Evolutionary conservation across 257 asterid species (phyloP), one percentile per base, ranked within the genome.

Genomic region (Perilla frutescens): DNA sequence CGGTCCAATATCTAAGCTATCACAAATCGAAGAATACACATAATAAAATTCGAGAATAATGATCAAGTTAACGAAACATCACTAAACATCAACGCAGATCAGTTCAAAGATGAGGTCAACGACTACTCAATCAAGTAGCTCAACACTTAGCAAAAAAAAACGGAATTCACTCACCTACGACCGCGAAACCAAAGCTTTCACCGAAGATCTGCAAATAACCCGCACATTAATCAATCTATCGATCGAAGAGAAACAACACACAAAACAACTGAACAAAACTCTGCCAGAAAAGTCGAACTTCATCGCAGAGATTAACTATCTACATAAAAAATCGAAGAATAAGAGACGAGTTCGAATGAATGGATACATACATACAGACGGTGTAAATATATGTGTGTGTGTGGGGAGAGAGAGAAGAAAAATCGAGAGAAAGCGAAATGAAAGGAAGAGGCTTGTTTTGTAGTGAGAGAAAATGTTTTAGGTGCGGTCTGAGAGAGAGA

Each of bases 401-500:
- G 53, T 34, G 49, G 54, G 49, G 54, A 61, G 7, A 53, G 49
- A 15, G 71, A 58, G 51, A 32, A 76, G 78, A 67, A 66, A 68
- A 72, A 64, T 65, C 71, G 84, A 68, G 85, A 83, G 79, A 82
- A 66, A 81, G 73, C 84, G 88, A 57, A 75, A 65, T 6, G 71
- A 54, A 77, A 39, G 62, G 72, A 76, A 48, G 68, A 34, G 37
- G 3, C 76, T 50, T 72, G 75, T 72, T 62, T 10, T 63, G 71
- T 43, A 70, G 80, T 48, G 73, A 72, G 78, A 66, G 80, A 49
- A 62, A 54, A 80, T 39, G 80, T 8, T 40, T 57, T 70, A 66
- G 77, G 57, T 67, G 62, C 50, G n/a, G 32, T 73, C 48, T 58
- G 31, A 40, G 75, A 66, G 71, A 69, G 82, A 81, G 31, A 40